Base-by-base conservation (phyloP, 495 filamentous ascomycete species). In the Xylaria venustula region DNA sequence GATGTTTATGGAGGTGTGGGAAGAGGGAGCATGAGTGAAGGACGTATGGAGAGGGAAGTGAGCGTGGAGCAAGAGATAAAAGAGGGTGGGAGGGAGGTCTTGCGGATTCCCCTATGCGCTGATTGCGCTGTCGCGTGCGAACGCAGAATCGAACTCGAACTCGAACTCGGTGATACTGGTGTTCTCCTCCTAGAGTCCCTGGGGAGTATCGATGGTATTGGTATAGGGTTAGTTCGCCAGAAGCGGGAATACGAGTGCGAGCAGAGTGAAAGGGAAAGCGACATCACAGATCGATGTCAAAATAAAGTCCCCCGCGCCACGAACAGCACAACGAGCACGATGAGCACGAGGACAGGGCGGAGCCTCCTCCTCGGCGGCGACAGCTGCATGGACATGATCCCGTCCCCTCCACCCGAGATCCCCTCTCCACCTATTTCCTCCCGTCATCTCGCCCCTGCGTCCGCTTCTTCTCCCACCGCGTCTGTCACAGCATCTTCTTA, bases 51-150 rank as follows among this genome's bases (percentile, higher is more conserved):
- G 30, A 30, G 22, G 26, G 34, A 48, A 7, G 15, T 26, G 40
- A 20, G 42, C 30, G 19, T 19, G n/a, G 45, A 19, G 26, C 1
- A 19, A 22, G 32, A 4, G 15, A 34, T 15, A 15, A 34, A 37
- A 25, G 1, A 5, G 46, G 20, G 46, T 9, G 49, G 50, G n/a
- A 61, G 61, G 54, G 75, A 75, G 63, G 65, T 76, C 9, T 32
- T 56, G 14, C 64, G 71, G 60, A 66, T 74, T 20, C 77, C 77
- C 8, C 49, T 71, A 47, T 78, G 77, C 62, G 66, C 54, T 25
- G 62, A 67, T 34, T 77, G 73, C 23, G 25, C 63, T 15, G 62
- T 61, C 0, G 70, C 68, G 55, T 64, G 61, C 49, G 71, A 73
- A 23, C 19, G 53, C 7, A 71, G 17, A 59, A 66, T 14, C 48